Evolutionary conservation across 2,329 filamentous ascomycete genomes (phyloP).

Genomic region (Xylaria arbuscula): DNA sequence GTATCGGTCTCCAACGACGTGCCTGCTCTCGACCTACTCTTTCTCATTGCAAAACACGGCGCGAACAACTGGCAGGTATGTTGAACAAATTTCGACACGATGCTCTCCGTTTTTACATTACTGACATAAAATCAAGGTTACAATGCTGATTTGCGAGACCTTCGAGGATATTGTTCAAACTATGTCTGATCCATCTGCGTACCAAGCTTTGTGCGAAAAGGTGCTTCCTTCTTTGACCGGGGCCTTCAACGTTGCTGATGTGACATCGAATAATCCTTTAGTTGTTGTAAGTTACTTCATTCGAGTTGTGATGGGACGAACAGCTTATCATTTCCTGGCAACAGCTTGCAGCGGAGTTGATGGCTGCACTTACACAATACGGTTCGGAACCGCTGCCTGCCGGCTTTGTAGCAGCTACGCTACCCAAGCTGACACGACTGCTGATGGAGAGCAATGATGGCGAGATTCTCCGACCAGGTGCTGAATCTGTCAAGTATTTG

Average conservation of each 20-base stretch:
- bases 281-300: conserved; percentile 69
- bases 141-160: conserved; percentile 85
- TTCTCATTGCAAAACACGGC: conserved; percentile 87
- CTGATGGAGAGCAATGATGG: conserved; percentile 87
- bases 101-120: not conserved
- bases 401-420: conserved; percentile 84
- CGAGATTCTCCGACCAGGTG: conserved; percentile 87
- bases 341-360: conserved; percentile 82
- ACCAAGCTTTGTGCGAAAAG: conserved; percentile 82
- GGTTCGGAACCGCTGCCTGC: conserved; percentile 85
- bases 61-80: conserved; percentile 83
- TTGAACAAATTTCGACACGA: conserved; percentile 3
- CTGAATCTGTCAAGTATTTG: conserved; percentile 88
- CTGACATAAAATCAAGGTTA: conserved; percentile 60
- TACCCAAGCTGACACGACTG: conserved; percentile 87
- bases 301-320: not conserved
- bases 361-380: conserved; percentile 83
- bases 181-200: conserved; percentile 75
- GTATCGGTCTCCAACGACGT: conserved; percentile 78
- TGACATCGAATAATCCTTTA: conserved; percentile 86
- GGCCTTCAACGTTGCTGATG: conserved; percentile 86
- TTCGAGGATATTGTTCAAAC: conserved; percentile 87
- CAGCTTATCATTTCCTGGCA: conserved; percentile 39
- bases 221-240: conserved; percentile 88
- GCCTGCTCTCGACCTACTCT: conserved; percentile 83